Evolutionary conservation across 2,329 filamentous ascomycete genomes (phyloP).

Genomic region (Colletotrichum sp.): DNA sequence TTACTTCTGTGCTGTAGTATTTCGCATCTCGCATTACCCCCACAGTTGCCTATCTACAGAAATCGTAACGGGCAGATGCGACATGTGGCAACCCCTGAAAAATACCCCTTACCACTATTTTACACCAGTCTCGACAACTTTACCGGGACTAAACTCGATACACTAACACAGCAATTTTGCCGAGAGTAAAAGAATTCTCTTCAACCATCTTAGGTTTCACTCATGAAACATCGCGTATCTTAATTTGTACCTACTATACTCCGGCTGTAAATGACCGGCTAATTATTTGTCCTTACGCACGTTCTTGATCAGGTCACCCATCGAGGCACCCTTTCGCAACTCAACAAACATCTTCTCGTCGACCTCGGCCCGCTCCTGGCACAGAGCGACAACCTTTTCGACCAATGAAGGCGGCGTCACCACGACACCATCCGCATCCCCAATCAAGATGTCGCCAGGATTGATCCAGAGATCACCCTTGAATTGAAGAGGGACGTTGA

Average conservation of each 20-base stretch:
- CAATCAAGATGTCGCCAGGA: conserved; percentile 32
- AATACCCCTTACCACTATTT: neutral
- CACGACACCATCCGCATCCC: conserved; percentile 33
- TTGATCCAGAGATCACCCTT: conserved; percentile 31
- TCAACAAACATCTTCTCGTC: conserved; percentile 29
- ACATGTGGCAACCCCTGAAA: neutral
- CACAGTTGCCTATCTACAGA: neutral
- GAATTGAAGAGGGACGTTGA: conserved; percentile 31
- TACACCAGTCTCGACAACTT: neutral
- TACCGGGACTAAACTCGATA: neutral
- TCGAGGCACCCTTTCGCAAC: conserved; percentile 3
- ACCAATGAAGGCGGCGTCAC: conserved; percentile 27
- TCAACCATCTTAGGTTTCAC: neutral
- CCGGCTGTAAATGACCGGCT: no score
- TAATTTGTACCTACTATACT: neutral
- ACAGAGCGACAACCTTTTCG: conserved; percentile 30
- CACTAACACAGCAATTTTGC: neutral
- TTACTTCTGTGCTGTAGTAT: neutral
- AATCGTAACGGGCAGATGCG: neutral
- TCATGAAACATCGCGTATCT: neutral
- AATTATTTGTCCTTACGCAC: neutral
- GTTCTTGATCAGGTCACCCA: conserved; percentile 7
- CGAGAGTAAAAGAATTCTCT: neutral
- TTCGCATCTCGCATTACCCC: neutral
- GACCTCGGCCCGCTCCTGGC: conserved; percentile 30